Conservation (phyloP, 306 rosid species). For the Astragalus membranaceus region DNA sequence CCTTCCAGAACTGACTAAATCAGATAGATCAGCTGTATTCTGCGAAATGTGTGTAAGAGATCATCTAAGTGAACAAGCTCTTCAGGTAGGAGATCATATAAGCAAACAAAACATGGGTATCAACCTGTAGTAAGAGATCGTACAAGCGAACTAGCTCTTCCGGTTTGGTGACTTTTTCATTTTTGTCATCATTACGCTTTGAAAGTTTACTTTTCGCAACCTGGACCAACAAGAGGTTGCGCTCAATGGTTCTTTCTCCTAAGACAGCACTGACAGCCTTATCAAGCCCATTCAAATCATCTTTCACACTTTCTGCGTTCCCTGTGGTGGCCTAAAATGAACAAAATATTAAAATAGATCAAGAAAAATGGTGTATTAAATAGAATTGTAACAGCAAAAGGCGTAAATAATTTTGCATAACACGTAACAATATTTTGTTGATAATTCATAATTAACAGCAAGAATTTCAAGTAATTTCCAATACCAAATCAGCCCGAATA, state of each 20-base stretch:
- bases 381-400: not conserved
- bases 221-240: slow-evolving; percentile 80
- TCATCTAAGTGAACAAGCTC: slow-evolving; percentile 94
- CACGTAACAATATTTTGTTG: not conserved
- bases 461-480: slow-evolving; percentile 27
- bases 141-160: slow-evolving; percentile 96
- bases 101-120: slow-evolving; percentile 13
- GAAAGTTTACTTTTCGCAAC: slow-evolving; percentile 83
- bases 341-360: slow-evolving; percentile 10
- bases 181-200: slow-evolving; percentile 75
- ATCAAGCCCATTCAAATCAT: slow-evolving; percentile 91
- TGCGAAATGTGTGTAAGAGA: slow-evolving; percentile 77
- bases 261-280: slow-evolving; percentile 92
- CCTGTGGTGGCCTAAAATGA: slow-evolving; percentile 73
- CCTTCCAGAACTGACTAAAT: slow-evolving; percentile 88
- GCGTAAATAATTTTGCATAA: not conserved
- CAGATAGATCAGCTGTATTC: slow-evolving; percentile 93
- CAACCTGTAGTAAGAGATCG: slow-evolving; percentile 87
- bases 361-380: not conserved
- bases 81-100: slow-evolving; percentile 92
- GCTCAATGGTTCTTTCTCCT: slow-evolving; percentile 92
- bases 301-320: slow-evolving; percentile 78
- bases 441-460: slow-evolving; percentile 2
- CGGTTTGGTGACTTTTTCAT: slow-evolving; percentile 93
- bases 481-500: slow-evolving; percentile 95